Evolutionary conservation across 2,329 filamentous ascomycete species (phyloP).

Genomic region (Cercospora nicotianae): DNA sequence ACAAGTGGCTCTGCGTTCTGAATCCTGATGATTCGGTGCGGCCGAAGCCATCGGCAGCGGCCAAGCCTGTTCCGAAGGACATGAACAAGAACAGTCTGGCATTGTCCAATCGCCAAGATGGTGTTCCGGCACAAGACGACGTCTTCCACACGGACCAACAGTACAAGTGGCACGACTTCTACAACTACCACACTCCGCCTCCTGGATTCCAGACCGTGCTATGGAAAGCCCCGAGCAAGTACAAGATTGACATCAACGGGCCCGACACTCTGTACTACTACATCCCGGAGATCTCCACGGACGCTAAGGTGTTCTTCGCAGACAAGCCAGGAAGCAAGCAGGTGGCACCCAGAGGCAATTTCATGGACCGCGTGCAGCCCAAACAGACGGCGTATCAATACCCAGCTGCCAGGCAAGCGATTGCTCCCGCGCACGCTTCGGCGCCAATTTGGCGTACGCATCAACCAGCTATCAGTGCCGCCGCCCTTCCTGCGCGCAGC

Average conservation of each 20-base stretch:
- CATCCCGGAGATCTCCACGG: slow-evolving; percentile 80
- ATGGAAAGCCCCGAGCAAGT: slow-evolving; percentile 50
- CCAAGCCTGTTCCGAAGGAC: slow-evolving; percentile 65
- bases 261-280: slow-evolving; percentile 85
- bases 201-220: slow-evolving; percentile 46
- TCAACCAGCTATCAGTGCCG: slow-evolving; percentile 18
- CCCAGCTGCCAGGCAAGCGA: slow-evolving; percentile 26
- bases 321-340: slow-evolving; percentile 65
- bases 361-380: slow-evolving; percentile 64
- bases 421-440: slow-evolving; percentile 28
- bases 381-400: slow-evolving; percentile 33
- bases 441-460: slow-evolving; percentile 20
- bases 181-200: slow-evolving; percentile 50
- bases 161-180: slow-evolving; percentile 67
- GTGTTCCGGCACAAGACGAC: slow-evolving; percentile 50
- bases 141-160: slow-evolving; percentile 48
- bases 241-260: slow-evolving; percentile 70
- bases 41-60: slow-evolving; percentile 71
- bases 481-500: slow-evolving; percentile 19
- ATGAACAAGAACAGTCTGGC: slow-evolving; percentile 48
- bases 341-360: slow-evolving; percentile 70
- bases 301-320: slow-evolving; percentile 87
- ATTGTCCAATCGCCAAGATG: slow-evolving; percentile 52
- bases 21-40: slow-evolving; percentile 69
- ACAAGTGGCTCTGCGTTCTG: slow-evolving; percentile 77